These are phyloP conservation scores for Mycotypha africana DNA, from an alignment of 371 early-diverging fungal species.

Conservation along the genomic window DNA sequence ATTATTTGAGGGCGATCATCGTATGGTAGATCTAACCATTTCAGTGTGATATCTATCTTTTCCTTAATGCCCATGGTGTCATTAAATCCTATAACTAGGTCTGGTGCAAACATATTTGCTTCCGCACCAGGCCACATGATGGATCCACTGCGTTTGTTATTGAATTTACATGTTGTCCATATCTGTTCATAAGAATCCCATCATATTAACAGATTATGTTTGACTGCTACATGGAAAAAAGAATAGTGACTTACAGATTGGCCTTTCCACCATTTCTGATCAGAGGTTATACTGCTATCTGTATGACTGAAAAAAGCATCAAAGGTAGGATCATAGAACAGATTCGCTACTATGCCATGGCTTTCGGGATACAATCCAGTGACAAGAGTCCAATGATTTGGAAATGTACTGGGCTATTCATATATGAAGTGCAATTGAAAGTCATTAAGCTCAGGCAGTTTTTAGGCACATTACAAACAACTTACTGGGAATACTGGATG, in stretches of 20 bases:
- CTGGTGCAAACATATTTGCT: constrained; percentile 54
- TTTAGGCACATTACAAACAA: neutral
- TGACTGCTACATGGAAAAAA: too few species aligned
- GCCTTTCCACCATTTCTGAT: constrained; percentile 84
- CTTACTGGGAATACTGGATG: constrained; percentile 69
- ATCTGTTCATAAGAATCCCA: constrained; percentile 47
- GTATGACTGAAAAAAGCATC: constrained; percentile 78
- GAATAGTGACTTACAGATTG: constrained; percentile 63
- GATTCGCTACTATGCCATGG: constrained; percentile 92
- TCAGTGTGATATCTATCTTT: constrained; percentile 60
- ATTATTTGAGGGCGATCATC: constrained; percentile 71
- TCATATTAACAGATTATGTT: too few species aligned
- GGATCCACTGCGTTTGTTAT: constrained; percentile 63
- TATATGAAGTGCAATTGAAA: neutral
- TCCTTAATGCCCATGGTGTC: constrained; percentile 35
- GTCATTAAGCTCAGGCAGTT: too few species aligned
- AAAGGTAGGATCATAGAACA: constrained; percentile 73
- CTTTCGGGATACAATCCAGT: constrained; percentile 90
- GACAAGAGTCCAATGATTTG: constrained; percentile 90
- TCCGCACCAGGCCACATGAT: constrained; percentile 91
- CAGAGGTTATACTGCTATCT: constrained; percentile 44
- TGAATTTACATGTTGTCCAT: constrained; percentile 79
- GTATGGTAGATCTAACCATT: constrained; percentile 75
- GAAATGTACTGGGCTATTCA: constrained; percentile 73
- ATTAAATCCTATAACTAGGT: constrained; percentile 59